Evolutionary conservation across 1,284 basidiomycete species (phyloP), one percentile per base, ranked within the genome.

Genomic region (Ceratobasidium sp.): DNA sequence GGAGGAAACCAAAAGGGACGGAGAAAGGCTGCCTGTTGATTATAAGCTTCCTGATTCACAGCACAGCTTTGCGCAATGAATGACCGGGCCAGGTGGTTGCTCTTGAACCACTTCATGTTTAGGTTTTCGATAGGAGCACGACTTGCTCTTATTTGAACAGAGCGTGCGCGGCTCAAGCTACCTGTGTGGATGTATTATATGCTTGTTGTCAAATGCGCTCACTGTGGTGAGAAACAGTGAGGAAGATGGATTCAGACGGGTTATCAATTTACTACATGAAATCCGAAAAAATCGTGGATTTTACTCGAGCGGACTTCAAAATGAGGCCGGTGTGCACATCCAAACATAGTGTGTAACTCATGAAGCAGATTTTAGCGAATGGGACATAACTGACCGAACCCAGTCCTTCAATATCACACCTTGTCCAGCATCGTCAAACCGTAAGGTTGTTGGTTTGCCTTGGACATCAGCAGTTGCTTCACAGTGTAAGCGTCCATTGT

Each of bases 361-460:
- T 59, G 43, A 14, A n/a, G 5, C 21, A 16, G 58, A 8, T 18
- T 16, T 62, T n/a, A 23, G 23, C 21, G 26, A 3, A 49, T 6
- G 26, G 35, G 44, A 47, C 66, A 70, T 70, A 23, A 58, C 41
- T 11, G 66, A 47, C 2, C 35, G 28, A 16, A 70, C 46, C 66
- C 66, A 70, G n/a, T 47, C 38, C 38, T 70, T 58, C 14, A 70
- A 30, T n/a, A 28, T 57, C n/a, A 41, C 18, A n/a, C 66, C 66
- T 58, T 58, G 32, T 14, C 26, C 26, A 13, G 46, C 44, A 30
- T 58, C 54, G 18, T 54, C 44, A 38, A 58, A 70, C 9, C 28
- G 8, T 6, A 30, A 32, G 5, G 18, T 26, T 2, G 30, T 57
- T 38, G 41, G 54, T 52, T 58, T 70, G 14, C 46, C 54, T 18